Conservation (phyloP, 1,284 basidiomycete genomes). For the Malassezia sp. region DNA sequence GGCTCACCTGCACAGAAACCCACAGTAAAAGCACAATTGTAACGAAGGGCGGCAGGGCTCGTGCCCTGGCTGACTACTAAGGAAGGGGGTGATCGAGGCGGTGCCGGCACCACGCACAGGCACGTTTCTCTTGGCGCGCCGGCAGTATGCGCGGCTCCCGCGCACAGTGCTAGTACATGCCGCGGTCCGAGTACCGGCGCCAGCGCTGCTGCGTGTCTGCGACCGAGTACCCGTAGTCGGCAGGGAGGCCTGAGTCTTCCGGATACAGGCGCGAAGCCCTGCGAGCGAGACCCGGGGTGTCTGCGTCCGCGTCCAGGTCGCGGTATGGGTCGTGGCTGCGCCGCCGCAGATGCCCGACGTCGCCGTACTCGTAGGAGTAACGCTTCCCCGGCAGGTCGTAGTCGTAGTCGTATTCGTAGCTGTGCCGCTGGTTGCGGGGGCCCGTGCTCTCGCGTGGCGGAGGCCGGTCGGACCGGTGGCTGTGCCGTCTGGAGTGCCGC, state of each 20-base stretch:
- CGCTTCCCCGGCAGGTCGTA: conserved; percentile 4
- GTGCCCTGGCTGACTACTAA: too few relatives aligned
- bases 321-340: conserved; percentile 2
- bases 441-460: not conserved
- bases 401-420: conserved; percentile 10
- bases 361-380: not conserved
- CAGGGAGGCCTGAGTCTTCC: not conserved
- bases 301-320: not conserved
- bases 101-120: too few relatives aligned
- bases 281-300: not conserved
- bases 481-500: not conserved
- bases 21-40: too few relatives aligned
- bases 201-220: conserved; percentile 2
- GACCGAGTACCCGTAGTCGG: not conserved
- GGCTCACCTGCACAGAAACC: too few relatives aligned
- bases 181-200: conserved; percentile 6
- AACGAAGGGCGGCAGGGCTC: too few relatives aligned
- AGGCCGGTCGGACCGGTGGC: too few relatives aligned
- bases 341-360: conserved; percentile 1
- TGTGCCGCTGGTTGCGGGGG: not conserved
- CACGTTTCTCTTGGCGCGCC: too few relatives aligned
- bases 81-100: too few relatives aligned
- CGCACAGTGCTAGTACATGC: conserved; percentile 1
- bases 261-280: conserved; percentile 7
- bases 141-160: too few relatives aligned